These are phyloP conservation scores for Aspergillus sojae DNA, from an alignment of 2,329 filamentous ascomycete species.

Conservation along the genomic window DNA sequence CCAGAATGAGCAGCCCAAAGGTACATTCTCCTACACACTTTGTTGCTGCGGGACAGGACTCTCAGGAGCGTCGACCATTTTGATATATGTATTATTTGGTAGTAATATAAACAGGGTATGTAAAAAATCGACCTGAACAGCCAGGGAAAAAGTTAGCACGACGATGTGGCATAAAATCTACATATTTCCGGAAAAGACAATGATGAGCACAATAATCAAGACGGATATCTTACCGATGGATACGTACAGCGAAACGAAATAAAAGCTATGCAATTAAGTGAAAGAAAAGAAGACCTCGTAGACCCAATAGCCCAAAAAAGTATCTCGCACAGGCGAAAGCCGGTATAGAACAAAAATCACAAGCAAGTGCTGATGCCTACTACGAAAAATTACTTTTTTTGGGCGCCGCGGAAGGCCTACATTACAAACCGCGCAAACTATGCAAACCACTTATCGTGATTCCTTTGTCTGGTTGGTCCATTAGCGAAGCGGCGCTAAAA, in stretches of 20 bases:
- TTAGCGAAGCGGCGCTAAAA: slow-evolving; percentile 23
- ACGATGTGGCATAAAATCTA: slow-evolving; percentile 8
- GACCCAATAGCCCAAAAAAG: background rate
- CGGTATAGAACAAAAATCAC: background rate
- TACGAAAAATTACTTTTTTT: slow-evolving; percentile 22
- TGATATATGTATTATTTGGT: slow-evolving; percentile 13
- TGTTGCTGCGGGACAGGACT: slow-evolving; percentile 34
- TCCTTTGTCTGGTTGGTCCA: slow-evolving; percentile 14
- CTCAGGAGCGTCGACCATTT: slow-evolving; percentile 35
- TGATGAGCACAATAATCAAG: background rate
- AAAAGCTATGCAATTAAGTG: background rate
- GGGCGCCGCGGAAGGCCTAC: slow-evolving; percentile 16
- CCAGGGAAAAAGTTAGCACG: slow-evolving; percentile 8
- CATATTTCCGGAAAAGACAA: slow-evolving; percentile 16
- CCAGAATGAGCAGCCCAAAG: slow-evolving; percentile 20
- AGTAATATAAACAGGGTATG: background rate
- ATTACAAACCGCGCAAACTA: slow-evolving; percentile 20
- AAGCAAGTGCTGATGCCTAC: slow-evolving; percentile 7
- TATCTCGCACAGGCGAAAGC: background rate
- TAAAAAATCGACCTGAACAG: background rate
- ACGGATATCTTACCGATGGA: slow-evolving; percentile 8
- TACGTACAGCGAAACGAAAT: background rate
- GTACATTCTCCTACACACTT: slow-evolving; percentile 31
- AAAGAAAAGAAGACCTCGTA: background rate
- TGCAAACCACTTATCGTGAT: background rate